Evolutionary conservation across 306 rosid species (phyloP).

Genomic region (Sphenostylis stenocarpa): DNA sequence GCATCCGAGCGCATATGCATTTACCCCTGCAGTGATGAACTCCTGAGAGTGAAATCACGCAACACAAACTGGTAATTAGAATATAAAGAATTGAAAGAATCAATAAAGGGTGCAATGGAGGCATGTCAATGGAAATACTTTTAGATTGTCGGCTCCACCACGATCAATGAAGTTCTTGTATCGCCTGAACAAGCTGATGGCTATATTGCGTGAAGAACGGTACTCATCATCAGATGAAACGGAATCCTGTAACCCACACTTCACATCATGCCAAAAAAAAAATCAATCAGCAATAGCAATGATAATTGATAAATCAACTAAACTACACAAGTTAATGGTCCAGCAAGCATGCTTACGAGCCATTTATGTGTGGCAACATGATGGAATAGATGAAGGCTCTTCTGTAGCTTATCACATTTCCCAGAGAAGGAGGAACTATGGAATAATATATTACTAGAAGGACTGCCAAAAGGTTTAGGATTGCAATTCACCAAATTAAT

Average conservation of each 20-base stretch:
- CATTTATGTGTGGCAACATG: constrained; percentile 62
- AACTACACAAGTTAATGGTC: neutral
- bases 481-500: constrained; percentile 48
- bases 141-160: constrained; percentile 92
- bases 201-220: constrained; percentile 96
- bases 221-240: constrained; percentile 74
- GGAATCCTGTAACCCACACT: constrained; percentile 75
- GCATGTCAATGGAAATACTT: constrained; percentile 52
- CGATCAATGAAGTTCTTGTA: constrained; percentile 81
- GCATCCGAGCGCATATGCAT: constrained; percentile 98
- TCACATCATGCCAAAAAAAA: constrained; percentile 8
- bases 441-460: constrained; percentile 38
- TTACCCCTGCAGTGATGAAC: constrained; percentile 94
- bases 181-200: constrained; percentile 81
- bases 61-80: constrained; percentile 3
- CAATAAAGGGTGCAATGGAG: constrained; percentile 7
- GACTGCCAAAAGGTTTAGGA: constrained; percentile 38
- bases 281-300: constrained; percentile 24
- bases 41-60: constrained; percentile 52
- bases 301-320: neutral
- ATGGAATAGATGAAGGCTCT: constrained; percentile 49
- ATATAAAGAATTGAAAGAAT: neutral
- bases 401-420: constrained; percentile 58
- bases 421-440: constrained; percentile 49
- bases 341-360: constrained; percentile 56